phyloP scores from a whole-genome alignment of 768 basidiomycete species.

The Dioszegia aurantiaca region DNA sequence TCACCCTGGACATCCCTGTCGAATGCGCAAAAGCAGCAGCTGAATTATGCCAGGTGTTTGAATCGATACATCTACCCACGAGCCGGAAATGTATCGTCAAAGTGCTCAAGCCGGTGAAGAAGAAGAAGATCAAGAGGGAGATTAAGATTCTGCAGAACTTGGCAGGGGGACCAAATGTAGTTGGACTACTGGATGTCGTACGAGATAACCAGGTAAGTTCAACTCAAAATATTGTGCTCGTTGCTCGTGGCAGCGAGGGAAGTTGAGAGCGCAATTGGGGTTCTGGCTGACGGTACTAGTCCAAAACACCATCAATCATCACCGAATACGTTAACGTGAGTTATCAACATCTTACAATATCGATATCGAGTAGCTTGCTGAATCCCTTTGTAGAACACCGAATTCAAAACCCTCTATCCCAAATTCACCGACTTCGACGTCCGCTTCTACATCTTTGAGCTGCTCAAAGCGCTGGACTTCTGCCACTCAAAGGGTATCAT shows the following conservation, averaged over 20 bases:
- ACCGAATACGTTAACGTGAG: constrained; percentile 87
- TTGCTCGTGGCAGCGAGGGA: no score
- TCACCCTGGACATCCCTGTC: no score
- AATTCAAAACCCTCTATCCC: constrained; percentile 94
- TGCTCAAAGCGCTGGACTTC: constrained; percentile 94
- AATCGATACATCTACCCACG: constrained; percentile 69
- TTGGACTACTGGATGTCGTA: constrained; percentile 89
- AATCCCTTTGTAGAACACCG: constrained; percentile 62
- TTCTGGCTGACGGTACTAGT: constrained; percentile 55
- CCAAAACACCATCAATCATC: constrained; percentile 93
- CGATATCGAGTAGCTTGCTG: background rate
- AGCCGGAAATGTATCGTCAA: constrained; percentile 89
- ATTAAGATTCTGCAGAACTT: constrained; percentile 97
- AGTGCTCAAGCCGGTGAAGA: constrained; percentile 97
- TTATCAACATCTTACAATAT: background rate
- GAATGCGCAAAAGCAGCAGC: no score
- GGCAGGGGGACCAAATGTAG: constrained; percentile 91
- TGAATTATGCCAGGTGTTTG: constrained; percentile 64
- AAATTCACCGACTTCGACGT: constrained; percentile 94
- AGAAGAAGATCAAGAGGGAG: constrained; percentile 99
- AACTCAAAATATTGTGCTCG: background rate
- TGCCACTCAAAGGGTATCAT: constrained; percentile 99
- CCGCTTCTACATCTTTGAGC: constrained; percentile 92
- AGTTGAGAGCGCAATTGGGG: no score
- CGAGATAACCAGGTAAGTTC: constrained; percentile 66